Percentiles rank a stretch among this genome's conserved stretches.
Evolutionary conservation across 2,329 filamentous ascomycete species (phyloP).

Genomic region (Dactylellina parvicollis): DNA sequence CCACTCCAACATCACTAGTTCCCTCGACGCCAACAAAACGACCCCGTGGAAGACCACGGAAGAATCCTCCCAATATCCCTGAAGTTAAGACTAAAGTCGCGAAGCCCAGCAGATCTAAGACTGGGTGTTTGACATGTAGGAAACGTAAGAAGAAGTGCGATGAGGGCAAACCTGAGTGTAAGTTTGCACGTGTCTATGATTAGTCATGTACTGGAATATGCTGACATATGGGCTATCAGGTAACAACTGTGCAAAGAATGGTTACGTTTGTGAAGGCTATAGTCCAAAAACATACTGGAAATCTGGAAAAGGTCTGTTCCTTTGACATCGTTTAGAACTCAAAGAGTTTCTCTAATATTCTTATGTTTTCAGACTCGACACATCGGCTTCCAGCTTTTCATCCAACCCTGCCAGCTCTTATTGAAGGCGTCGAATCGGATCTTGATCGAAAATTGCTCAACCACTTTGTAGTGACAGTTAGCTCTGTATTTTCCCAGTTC

Average conservation of each 20-base stretch:
- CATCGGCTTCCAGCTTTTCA: constrained; percentile 36
- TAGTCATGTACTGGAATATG: constrained; percentile 51
- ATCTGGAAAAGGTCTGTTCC: constrained; percentile 71
- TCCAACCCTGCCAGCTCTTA: constrained; percentile 64
- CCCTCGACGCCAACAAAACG: constrained; percentile 65
- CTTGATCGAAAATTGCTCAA: constrained; percentile 83
- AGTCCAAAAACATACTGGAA: constrained; percentile 87
- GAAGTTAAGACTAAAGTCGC: constrained; percentile 74
- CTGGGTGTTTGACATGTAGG: constrained; percentile 74
- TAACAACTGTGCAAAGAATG: constrained; percentile 91
- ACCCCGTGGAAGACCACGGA: constrained; percentile 81
- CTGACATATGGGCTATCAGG: constrained; percentile 64
- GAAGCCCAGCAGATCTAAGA: constrained; percentile 79
- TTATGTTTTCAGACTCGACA: constrained; percentile 13
- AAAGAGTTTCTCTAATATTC: constrained; percentile 25
- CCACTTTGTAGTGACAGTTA: constrained; percentile 82
- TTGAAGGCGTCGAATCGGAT: constrained; percentile 81
- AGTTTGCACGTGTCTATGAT: constrained; percentile 65
- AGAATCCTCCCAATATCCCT: constrained; percentile 74
- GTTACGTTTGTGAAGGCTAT: constrained; percentile 89
- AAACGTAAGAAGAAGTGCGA: constrained; percentile 79
- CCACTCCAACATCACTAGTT: constrained; percentile 21
- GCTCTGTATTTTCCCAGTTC: constrained; percentile 82
- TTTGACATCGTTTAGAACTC: constrained; percentile 59
- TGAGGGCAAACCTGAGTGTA: constrained; percentile 74